phyloP scores from a whole-genome alignment of 768 basidiomycete genomes.

The Sarcodon sp. region DNA sequence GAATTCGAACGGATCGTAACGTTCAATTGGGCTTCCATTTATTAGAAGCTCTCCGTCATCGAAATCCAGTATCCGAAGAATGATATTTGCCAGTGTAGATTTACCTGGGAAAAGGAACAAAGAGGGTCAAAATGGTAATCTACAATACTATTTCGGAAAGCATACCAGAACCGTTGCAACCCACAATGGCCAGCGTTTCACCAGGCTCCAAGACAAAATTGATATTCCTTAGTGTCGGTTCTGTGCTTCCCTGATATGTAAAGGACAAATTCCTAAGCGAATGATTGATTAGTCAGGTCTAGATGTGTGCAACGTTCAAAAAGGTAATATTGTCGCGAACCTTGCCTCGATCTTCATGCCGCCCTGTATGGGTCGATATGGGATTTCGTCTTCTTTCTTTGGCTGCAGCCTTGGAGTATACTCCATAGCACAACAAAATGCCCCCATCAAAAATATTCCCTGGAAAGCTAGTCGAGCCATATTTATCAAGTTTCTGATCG shows the following conservation, averaged over 20 bases:
- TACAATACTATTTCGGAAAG: slow-evolving; percentile 1
- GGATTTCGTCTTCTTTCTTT: slow-evolving; percentile 32
- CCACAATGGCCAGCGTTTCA: slow-evolving; percentile 77
- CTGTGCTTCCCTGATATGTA: slow-evolving; percentile 64
- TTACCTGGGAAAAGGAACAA: slow-evolving; percentile 38
- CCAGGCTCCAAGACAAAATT: slow-evolving; percentile 62
- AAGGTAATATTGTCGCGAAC: slow-evolving; percentile 22
- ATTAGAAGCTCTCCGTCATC: slow-evolving; percentile 54
- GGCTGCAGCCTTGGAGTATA: slow-evolving; percentile 61
- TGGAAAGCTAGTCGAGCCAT: slow-evolving; percentile 71
- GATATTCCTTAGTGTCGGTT: slow-evolving; percentile 57
- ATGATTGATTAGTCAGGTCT: slow-evolving; percentile 5
- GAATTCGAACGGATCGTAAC: slow-evolving; percentile 53
- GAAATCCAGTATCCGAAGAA: slow-evolving; percentile 71
- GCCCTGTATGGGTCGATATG: slow-evolving; percentile 30
- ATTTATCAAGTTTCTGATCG: slow-evolving; percentile 47
- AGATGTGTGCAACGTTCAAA: neutral
- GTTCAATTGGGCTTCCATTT: slow-evolving; percentile 59
- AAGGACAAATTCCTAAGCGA: slow-evolving; percentile 46
- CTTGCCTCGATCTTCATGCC: slow-evolving; percentile 65
- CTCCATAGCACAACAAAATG: slow-evolving; percentile 68
- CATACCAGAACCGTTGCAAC: slow-evolving; percentile 71
- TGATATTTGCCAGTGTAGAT: slow-evolving; percentile 73
- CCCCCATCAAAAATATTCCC: slow-evolving; percentile 76
- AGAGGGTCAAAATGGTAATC: neutral